Evolutionary conservation across 139 green algal genomes (phyloP).

Genomic region (Ostreobium quekettii): DNA sequence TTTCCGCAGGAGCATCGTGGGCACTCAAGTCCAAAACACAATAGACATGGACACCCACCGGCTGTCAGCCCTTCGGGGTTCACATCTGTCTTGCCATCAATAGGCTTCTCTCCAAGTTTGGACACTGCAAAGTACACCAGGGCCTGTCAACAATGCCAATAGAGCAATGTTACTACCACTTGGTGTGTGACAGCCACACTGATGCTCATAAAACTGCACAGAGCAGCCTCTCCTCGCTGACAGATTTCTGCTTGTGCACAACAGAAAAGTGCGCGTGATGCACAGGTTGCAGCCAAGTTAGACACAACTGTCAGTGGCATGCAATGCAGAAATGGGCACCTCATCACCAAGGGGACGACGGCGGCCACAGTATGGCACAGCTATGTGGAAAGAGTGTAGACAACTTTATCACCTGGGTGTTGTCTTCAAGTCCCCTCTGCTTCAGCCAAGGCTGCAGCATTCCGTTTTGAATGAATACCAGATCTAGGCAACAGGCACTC

Average conservation of each 20-base stretch:
- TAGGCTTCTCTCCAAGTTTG: slow-evolving; percentile 81
- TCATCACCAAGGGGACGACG: neutral
- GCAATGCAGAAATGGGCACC: neutral
- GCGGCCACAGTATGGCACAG: too few species aligned
- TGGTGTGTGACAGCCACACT: too few species aligned
- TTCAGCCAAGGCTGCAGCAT: slow-evolving; percentile 94
- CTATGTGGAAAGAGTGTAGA: too few species aligned
- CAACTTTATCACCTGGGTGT: slow-evolving; percentile 88
- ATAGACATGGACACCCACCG: slow-evolving; percentile 16
- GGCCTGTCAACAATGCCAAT: slow-evolving; percentile 44
- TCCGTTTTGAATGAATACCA: slow-evolving; percentile 98
- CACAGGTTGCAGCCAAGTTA: neutral
- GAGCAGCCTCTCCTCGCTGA: neutral
- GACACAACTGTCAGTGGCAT: slow-evolving; percentile 1
- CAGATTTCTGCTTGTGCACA: neutral
- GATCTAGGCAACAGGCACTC: slow-evolving; percentile 64
- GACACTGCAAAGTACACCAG: slow-evolving; percentile 98
- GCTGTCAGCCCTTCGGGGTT: slow-evolving; percentile 94
- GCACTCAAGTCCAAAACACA: neutral
- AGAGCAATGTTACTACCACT: neutral
- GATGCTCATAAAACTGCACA: too few species aligned
- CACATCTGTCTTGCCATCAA: slow-evolving; percentile 85
- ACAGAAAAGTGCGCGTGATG: neutral
- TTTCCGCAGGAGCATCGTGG: too few species aligned
- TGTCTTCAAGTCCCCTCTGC: slow-evolving; percentile 61